A percentile compares a stretch with the other conserved stretches of the same genome.
Conservation (phyloP, 1,139 yeast genomes). For the Pichia sp. region DNA sequence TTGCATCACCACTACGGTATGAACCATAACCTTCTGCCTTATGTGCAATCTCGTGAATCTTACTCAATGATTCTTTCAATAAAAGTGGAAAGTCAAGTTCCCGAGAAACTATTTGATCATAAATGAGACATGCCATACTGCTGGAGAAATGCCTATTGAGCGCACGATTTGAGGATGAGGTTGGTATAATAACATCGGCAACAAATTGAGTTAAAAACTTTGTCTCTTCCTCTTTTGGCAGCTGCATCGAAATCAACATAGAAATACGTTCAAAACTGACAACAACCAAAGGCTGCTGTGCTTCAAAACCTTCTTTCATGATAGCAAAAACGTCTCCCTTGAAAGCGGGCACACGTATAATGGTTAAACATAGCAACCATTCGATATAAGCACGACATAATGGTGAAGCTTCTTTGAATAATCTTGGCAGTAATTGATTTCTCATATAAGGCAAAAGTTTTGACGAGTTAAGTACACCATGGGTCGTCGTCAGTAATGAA, state of each 20-base stretch:
- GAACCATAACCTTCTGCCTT: conserved; percentile 54
- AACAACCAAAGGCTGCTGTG: conserved; percentile 47
- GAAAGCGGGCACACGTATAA: conserved; percentile 27
- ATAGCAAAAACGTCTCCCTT: conserved; percentile 28
- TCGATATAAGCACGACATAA: conserved; percentile 69
- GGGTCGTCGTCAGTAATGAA: conserved; percentile 44
- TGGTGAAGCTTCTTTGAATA: conserved; percentile 67
- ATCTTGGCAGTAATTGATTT: conserved; percentile 31
- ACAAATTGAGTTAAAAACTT: conserved; percentile 34
- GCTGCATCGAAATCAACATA: conserved; percentile 47
- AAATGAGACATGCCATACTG: conserved; percentile 60
- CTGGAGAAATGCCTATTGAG: conserved; percentile 77
- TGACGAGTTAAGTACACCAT: conserved; percentile 29
- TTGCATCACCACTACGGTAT: conserved; percentile 74
- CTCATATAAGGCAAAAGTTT: conserved; percentile 26
- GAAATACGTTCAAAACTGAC: conserved; percentile 61
- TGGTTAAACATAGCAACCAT: conserved; percentile 59
- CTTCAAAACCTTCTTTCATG: conserved; percentile 29
- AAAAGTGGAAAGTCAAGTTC: conserved; percentile 31
- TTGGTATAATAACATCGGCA: conserved; percentile 45
- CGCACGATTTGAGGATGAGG: conserved; percentile 82
- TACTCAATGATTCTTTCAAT: conserved; percentile 34
- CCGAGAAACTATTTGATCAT: conserved; percentile 36
- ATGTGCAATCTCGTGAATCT: conserved; percentile 41
- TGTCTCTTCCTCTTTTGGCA: conserved; percentile 32